Evolutionary conservation across 2,329 filamentous ascomycete genomes (phyloP).

Genomic region (Ophiocordyceps australis): DNA sequence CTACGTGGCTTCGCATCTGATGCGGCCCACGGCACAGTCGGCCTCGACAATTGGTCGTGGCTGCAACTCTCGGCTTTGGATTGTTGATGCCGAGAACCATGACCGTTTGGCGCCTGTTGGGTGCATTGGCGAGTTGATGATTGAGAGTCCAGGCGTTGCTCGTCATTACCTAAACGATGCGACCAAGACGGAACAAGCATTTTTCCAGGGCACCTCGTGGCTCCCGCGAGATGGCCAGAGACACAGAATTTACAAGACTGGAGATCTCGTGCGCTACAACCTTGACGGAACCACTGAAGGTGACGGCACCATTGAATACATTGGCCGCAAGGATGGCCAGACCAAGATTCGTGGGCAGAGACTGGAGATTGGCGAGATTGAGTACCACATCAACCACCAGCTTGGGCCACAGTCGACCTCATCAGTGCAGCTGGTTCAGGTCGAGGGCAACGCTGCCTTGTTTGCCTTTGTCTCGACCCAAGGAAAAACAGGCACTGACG

Average conservation of each 20-base stretch:
- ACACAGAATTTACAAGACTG: conserved; percentile 3
- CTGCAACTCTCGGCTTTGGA: conserved; percentile 6
- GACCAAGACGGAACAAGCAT: conserved; percentile 9
- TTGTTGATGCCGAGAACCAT: conserved; percentile 10
- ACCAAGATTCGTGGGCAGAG: conserved; percentile 6
- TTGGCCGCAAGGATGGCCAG: conserved; percentile 1
- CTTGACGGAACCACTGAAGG: conserved; percentile 1
- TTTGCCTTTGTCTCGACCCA: neutral
- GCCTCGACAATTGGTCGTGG: conserved; percentile 3
- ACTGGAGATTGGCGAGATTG: conserved; percentile 7
- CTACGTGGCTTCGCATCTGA: neutral
- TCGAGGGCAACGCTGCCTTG: neutral
- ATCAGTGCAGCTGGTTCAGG: neutral
- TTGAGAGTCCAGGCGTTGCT: conserved; percentile 24
- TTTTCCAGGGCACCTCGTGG: conserved; percentile 4
- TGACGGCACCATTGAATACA: conserved; percentile 1
- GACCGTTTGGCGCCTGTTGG: conserved; percentile 10
- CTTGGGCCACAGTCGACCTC: neutral
- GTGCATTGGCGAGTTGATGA: conserved; percentile 12
- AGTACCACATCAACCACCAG: conserved; percentile 1
- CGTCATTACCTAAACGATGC: conserved; percentile 26
- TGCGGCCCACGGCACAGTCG: no score
- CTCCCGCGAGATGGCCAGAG: conserved; percentile 2
- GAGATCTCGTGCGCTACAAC: conserved; percentile 4
- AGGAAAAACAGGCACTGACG: no score